Conservation (phyloP, 345 rosid genomes). For the Corchorus capsularis region DNA sequence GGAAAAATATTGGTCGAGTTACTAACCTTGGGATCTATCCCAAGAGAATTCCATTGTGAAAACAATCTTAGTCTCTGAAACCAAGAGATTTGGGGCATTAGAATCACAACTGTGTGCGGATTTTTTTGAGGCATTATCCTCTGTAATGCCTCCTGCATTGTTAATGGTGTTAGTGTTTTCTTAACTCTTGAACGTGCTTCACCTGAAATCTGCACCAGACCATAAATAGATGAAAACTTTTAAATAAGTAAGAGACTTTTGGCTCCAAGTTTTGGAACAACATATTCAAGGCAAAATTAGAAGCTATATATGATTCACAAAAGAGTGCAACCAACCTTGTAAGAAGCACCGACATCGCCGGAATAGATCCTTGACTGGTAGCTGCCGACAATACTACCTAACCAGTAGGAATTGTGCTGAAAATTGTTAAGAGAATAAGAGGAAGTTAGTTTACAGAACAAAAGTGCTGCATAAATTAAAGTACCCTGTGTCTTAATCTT, state of each 20-base stretch:
- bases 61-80: constrained; percentile 46
- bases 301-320: not conserved
- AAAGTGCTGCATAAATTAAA: not conserved
- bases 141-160: constrained; percentile 59
- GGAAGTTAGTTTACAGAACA: not conserved
- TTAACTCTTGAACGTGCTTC: constrained; percentile 69
- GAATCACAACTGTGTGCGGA: constrained; percentile 76
- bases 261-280: too few relatives aligned
- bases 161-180: constrained; percentile 53
- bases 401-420: constrained; percentile 48
- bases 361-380: constrained; percentile 80
- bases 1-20: constrained; percentile 2
- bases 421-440: not conserved
- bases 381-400: constrained; percentile 65
- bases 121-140: constrained; percentile 63
- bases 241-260: too few relatives aligned
- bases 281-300: not conserved
- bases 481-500: not conserved
- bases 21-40: constrained; percentile 67
- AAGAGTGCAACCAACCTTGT: constrained; percentile 53
- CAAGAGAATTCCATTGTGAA: constrained; percentile 25
- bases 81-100: constrained; percentile 67
- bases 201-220: constrained; percentile 57
- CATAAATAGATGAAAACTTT: not conserved
- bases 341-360: constrained; percentile 52